Evolutionary conservation across 73 alveolate genomes (phyloP).

Genomic region (Paraurostyla sp.): DNA sequence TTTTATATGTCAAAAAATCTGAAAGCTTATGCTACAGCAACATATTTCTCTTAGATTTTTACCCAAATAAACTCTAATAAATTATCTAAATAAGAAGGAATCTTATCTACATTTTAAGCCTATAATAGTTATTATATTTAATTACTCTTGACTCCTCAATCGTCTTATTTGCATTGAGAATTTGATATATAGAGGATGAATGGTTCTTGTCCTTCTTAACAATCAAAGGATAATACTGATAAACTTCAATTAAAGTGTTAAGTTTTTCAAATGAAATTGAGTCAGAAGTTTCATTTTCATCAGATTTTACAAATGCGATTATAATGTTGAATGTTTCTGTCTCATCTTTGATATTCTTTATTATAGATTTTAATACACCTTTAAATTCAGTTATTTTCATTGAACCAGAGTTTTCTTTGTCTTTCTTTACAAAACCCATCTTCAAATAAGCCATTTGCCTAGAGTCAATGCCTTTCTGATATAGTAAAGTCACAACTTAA

Average conservation of each 20-base stretch:
- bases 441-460: conserved; percentile 42
- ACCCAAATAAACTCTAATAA: conserved; percentile 62
- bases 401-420: conserved; percentile 4
- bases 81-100: not conserved
- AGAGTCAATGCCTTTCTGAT: conserved; percentile 31
- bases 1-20: conserved; percentile 67
- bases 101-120: not conserved
- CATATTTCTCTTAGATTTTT: conserved; percentile 57
- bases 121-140: not conserved
- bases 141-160: not conserved
- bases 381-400: conserved; percentile 22
- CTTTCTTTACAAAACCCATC: conserved; percentile 52
- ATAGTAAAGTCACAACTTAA: not conserved
- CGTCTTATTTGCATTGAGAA: conserved; percentile 35
- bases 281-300: not conserved
- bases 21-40: conserved; percentile 66
- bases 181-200: conserved; percentile 27
- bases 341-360: not conserved
- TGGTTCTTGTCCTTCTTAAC: conserved; percentile 59
- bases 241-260: conserved; percentile 43
- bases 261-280: conserved; percentile 11
- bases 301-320: not conserved
- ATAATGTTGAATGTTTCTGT: conserved; percentile 1
- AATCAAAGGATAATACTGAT: conserved; percentile 51
- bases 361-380: conserved; percentile 4